Base-by-base conservation (phyloP, 108 stramenopile species). In the Epithemia pelagica region DNA sequence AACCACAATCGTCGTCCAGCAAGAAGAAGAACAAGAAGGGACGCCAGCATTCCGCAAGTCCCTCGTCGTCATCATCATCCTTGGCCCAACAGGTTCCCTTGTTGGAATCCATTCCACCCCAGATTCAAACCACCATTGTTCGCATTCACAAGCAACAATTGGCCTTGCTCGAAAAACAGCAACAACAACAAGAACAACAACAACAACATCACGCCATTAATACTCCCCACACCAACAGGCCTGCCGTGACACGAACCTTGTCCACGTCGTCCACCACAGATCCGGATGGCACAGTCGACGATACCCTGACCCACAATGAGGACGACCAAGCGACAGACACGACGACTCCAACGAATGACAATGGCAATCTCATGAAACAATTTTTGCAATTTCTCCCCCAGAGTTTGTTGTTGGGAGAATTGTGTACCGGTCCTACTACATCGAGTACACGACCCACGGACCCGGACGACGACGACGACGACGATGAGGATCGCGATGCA, bases 1-100 rank as follows among this genome's bases (percentile, higher is more conserved):
- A n/a, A n/a, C n/a, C n/a, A n/a, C 77, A 81, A 54, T 61, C 79
- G 2, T 22, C 55, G 55, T 26, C 55, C 26, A 26, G 15, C 2
- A 2, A 56, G 10, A 56, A 52, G 52, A 52, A 52, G 20, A 20
- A 59, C 59, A 26, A 26, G 25, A 19, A 21, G n/a, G n/a, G n/a
- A n/a, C n/a, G n/a, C n/a, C n/a, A n/a, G n/a, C n/a, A 29, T 27
- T 25, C 46, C 52, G 32, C 2, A 32, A 37, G 24, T 51, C 18
- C 32, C 55, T 52, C 30, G 56, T 7, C 22, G 26, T 58, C 56
- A 8, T 58, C 26, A 27, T 58, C 26, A n/a, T 27, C 56, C 7
- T 58, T 21, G 26, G 15, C 25, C 7, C 26, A 7, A 58, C 5
- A 23, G 8, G 56, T 8, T 23, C 56, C 7, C 56, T 21, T 18